These are phyloP conservation scores for Fusarium sp. DNA, from an alignment of 2,329 filamentous ascomycete species.

Conservation along the genomic window DNA sequence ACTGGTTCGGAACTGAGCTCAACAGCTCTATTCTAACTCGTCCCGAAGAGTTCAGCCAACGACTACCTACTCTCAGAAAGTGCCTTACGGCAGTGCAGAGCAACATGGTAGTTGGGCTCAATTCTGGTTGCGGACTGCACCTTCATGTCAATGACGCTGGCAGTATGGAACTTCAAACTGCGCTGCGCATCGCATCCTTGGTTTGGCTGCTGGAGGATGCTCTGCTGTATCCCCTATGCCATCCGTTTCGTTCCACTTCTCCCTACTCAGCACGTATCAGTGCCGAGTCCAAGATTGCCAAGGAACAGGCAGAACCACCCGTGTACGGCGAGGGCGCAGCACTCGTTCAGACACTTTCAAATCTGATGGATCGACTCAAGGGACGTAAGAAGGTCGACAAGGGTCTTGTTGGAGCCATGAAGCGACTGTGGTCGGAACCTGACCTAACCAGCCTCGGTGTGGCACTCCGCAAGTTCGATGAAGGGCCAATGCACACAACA, in stretches of 20 bases:
- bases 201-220: slow-evolving; percentile 38
- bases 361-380: slow-evolving; percentile 7
- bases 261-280: slow-evolving; percentile 30
- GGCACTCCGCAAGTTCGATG: slow-evolving; percentile 37
- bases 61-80: slow-evolving; percentile 36
- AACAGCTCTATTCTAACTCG: slow-evolving; percentile 39
- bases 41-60: slow-evolving; percentile 27
- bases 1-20: slow-evolving; percentile 42
- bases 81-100: slow-evolving; percentile 29
- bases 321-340: slow-evolving; percentile 21
- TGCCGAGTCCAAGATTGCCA: slow-evolving; percentile 30
- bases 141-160: slow-evolving; percentile 40
- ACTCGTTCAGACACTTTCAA: slow-evolving; percentile 5
- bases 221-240: slow-evolving; percentile 38
- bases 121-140: slow-evolving; percentile 42
- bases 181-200: slow-evolving; percentile 34
- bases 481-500: slow-evolving; percentile 37
- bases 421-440: slow-evolving; percentile 30
- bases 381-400: slow-evolving; percentile 22
- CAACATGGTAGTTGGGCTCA: slow-evolving; percentile 39
- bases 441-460: slow-evolving; percentile 16
- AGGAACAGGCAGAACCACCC: slow-evolving; percentile 2
- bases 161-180: slow-evolving; percentile 26
- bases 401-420: slow-evolving; percentile 19
- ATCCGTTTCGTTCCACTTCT: slow-evolving; percentile 37